A percentile compares a stretch with the other conserved stretches of the same genome.
Conservation (phyloP, 345 rosid species). For the Noccaea caerulescens region DNA sequence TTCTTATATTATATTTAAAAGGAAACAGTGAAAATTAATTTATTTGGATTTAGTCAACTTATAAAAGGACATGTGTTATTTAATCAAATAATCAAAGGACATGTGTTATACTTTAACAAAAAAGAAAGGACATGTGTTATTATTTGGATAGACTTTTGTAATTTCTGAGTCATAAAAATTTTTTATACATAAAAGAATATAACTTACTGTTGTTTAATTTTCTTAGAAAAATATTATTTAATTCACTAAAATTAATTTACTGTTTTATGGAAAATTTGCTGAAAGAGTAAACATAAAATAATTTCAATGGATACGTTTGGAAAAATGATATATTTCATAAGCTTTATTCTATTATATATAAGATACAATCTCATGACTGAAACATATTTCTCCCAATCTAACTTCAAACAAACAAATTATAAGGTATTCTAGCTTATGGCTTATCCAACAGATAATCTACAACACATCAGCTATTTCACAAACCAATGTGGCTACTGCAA, state of each 20-base stretch:
- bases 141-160: neutral
- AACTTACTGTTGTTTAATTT: neutral
- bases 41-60: neutral
- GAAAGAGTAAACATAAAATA: neutral
- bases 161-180: neutral
- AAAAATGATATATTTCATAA: neutral
- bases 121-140: neutral
- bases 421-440: constrained; percentile 3
- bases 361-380: neutral
- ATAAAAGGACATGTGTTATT: neutral
- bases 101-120: no score
- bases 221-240: neutral
- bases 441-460: neutral
- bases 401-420: neutral
- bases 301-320: constrained; percentile 16
- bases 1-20: neutral
- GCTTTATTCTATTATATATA: constrained; percentile 21
- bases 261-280: neutral
- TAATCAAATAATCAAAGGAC: neutral
- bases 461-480: constrained; percentile 24
- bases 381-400: neutral
- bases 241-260: neutral
- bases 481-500: constrained; percentile 34
- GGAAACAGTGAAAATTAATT: neutral
- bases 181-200: neutral